Evolutionary conservation across 345 rosid species (phyloP), one percentile per base, ranked within the genome.

Genomic region (Brassica cretica): DNA sequence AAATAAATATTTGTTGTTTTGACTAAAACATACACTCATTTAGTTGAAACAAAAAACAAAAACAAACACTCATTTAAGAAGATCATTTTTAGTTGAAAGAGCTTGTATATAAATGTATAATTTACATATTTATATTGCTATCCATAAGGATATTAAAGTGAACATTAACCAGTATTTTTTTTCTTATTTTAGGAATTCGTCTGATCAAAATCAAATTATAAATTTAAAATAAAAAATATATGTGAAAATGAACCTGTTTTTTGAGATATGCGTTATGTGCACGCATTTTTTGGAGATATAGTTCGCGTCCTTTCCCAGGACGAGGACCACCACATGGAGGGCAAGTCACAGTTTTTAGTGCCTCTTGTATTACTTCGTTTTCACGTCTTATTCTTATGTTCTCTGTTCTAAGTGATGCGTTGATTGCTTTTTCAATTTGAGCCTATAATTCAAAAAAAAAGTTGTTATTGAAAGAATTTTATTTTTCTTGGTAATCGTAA

Each of bases 261-360:
- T 78, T 91, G 30, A 93, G 72, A 1, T 30, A 72, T n/a, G 73
- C 76, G 27, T 93, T 90, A 30, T 91, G 85, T 16, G 62, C 24
- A 41, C 72, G 91, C 68, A 93, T 69, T 24, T 75, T 75, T n/a
- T 83, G 78, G 60, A 87, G 64, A 41, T 71, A 60, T 2, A 2
- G 83, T 44, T 77, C 70, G 6, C 86, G 78, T 44, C 84, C 87
- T 60, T 63, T 84, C 0, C 83, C 91, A 11, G 72, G 74, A 4
- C 85, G 88, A 3, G 91, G 90, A 19, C 96, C 96, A 9, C 94
- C 91, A 51, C 97, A 94, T 60, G 88, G 69, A 30, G 88, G 89
- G 66, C 98, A 92, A 11, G 83, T 71, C 61, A 85, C 89, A 27
- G 80, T 88, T 56, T 83, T 87, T 16, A 94, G 51, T 6, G 96